Percentiles rank a stretch among this genome's conserved stretches.
Conservation (phyloP, 2,329 filamentous ascomycete species). For the Teratosphaeria epicoccoides region DNA sequence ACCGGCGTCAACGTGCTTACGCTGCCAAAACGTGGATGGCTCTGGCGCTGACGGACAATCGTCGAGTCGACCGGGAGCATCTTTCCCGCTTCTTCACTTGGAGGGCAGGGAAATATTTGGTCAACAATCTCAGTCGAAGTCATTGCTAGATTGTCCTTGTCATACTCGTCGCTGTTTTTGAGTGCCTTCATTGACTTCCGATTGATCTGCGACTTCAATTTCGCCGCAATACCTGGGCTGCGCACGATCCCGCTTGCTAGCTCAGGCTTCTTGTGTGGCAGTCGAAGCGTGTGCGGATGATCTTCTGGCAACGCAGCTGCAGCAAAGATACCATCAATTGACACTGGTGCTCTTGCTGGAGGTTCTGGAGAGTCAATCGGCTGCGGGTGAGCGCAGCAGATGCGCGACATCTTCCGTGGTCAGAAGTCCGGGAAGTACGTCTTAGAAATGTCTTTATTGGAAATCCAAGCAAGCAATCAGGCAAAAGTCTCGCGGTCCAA, state of each 20-base stretch:
- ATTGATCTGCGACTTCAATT: constrained; percentile 12
- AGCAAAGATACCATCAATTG: constrained; percentile 17
- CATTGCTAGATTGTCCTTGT: constrained; percentile 28
- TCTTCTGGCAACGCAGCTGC: constrained; percentile 17
- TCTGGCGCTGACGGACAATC: neutral
- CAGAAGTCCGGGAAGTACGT: neutral
- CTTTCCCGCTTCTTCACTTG: neutral
- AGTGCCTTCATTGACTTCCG: constrained; percentile 6
- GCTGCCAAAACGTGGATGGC: neutral
- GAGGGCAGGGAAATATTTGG: neutral
- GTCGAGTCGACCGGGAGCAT: neutral
- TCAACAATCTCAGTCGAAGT: constrained; percentile 10
- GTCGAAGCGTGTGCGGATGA: constrained; percentile 21
- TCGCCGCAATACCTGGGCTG: constrained; percentile 17
- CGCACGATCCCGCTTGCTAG: constrained; percentile 10
- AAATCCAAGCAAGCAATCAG: neutral
- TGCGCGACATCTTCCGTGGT: neutral
- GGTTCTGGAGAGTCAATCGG: constrained; percentile 12
- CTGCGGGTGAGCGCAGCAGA: constrained; percentile 16
- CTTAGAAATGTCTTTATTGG: neutral
- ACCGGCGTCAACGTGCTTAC: neutral
- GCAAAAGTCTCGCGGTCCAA: neutral
- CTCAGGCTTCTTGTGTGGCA: constrained; percentile 7
- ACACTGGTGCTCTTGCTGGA: constrained; percentile 7
- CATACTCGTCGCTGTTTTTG: constrained; percentile 20